These are phyloP conservation scores for Neurospora intermedia DNA, from an alignment of 495 filamentous ascomycete genomes.

Conservation along the genomic window DNA sequence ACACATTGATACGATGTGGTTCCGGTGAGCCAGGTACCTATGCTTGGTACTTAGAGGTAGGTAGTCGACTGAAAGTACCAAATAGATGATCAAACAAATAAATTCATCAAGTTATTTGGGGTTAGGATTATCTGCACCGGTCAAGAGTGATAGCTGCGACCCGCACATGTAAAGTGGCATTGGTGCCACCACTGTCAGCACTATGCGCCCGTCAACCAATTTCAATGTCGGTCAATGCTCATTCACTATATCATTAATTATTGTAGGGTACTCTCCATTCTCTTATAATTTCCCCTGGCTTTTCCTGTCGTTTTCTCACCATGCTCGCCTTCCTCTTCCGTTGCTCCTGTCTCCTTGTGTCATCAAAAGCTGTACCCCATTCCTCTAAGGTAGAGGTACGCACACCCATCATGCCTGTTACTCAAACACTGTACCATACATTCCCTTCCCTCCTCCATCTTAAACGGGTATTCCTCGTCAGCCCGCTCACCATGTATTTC, in stretches of 20 bases:
- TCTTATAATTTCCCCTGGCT: not conserved
- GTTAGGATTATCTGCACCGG: not conserved
- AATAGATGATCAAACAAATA: too few relatives aligned
- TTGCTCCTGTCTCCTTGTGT: too few relatives aligned
- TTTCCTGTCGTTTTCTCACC: not conserved
- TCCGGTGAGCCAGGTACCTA: too few relatives aligned
- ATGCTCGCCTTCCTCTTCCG: not conserved
- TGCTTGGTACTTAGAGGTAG: too few relatives aligned
- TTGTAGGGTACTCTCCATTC: not conserved
- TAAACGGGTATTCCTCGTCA: not conserved
- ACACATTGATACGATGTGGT: too few relatives aligned
- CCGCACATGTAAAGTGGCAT: not conserved
- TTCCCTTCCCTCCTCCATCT: not conserved
- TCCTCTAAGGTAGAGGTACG: too few relatives aligned
- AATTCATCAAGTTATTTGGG: too few relatives aligned
- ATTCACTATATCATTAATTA: not conserved
- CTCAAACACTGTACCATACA: not conserved
- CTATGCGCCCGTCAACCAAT: not conserved
- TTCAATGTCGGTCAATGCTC: not conserved
- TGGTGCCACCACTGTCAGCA: not conserved
- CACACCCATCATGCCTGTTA: not conserved
- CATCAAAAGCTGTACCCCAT: too few relatives aligned
- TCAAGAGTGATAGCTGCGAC: not conserved
- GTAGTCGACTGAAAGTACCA: too few relatives aligned
- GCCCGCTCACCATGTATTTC: not conserved